These are phyloP conservation scores for Kwoniella dejecticola DNA, from an alignment of 768 basidiomycete species.

Conservation along the genomic window DNA sequence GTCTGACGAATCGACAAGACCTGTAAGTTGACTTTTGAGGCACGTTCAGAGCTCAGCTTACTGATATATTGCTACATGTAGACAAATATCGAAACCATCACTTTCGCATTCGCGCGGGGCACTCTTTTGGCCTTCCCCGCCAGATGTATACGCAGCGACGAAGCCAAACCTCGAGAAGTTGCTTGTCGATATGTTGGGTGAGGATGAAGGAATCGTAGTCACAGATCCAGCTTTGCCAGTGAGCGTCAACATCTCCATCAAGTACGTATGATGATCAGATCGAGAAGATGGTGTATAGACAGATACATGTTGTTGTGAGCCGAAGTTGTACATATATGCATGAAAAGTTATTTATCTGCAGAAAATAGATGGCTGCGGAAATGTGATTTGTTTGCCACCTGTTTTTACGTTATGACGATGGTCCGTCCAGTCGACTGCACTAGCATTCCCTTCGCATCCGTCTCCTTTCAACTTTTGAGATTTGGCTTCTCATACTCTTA, in stretches of 20 bases:
- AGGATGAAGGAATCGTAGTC: constrained; percentile 78
- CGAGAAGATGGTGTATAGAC: not conserved
- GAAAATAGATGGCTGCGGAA: not conserved
- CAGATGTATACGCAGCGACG: constrained; percentile 83
- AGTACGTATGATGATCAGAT: constrained; percentile 33
- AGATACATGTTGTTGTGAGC: not conserved
- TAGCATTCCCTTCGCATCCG: not conserved
- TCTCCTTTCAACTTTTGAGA: not conserved
- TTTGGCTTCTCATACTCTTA: not conserved
- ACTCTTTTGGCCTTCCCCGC: constrained; percentile 91
- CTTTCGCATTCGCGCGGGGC: constrained; percentile 66
- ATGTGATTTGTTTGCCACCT: not conserved
- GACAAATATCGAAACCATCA: constrained; percentile 96
- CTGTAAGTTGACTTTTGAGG: constrained; percentile 64
- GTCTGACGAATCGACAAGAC: constrained; percentile 81
- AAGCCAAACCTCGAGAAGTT: constrained; percentile 87
- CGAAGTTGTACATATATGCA: not conserved
- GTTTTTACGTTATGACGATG: constrained; percentile 3
- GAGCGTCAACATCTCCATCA: constrained; percentile 62
- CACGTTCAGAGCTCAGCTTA: not conserved
- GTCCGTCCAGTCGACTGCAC: not conserved
- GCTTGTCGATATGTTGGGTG: constrained; percentile 74
- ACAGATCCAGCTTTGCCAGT: constrained; percentile 89
- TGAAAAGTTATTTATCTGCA: constrained; percentile 6
- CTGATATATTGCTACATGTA: too few species aligned